phyloP scores from a whole-genome alignment of 2,329 filamentous ascomycete species.

The Ophiostoma montium region DNA sequence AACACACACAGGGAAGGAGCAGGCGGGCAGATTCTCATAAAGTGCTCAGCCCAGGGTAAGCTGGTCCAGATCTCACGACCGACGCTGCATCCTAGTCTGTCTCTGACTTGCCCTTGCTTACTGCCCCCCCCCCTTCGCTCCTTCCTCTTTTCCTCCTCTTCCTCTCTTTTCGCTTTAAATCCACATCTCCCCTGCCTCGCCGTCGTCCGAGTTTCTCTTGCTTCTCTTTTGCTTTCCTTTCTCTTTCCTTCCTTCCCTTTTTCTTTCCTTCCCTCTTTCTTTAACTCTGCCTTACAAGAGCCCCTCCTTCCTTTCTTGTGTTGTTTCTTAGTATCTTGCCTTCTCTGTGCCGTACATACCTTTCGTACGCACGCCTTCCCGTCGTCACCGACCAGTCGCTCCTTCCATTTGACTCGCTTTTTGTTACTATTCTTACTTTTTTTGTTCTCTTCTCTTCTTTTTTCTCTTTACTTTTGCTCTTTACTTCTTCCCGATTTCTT shows the following conservation, averaged over 20 bases:
- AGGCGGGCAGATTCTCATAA: background rate
- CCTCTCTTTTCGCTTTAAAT: background rate
- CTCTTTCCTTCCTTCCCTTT: background rate
- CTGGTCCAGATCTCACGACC: background rate
- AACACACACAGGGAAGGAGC: background rate
- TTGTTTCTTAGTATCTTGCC: background rate
- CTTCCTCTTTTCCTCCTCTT: background rate
- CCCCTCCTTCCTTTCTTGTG: slow-evolving; percentile 3
- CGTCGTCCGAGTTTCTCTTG: background rate
- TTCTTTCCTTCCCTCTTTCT: background rate
- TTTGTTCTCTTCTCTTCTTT: background rate
- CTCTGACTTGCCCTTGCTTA: background rate
- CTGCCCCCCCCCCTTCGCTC: background rate
- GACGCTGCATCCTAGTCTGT: background rate
- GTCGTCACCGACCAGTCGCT: background rate
- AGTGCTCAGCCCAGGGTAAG: background rate
- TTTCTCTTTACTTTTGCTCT: background rate
- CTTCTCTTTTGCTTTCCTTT: background rate
- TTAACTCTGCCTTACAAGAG: background rate
- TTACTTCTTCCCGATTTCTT: background rate
- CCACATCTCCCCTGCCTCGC: background rate
- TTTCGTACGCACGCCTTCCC: background rate
- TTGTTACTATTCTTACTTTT: background rate
- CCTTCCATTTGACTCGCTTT: background rate
- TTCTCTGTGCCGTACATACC: background rate